Evolutionary conservation across 768 basidiomycete species (phyloP).

Genomic region (Chalciporus chontae): DNA sequence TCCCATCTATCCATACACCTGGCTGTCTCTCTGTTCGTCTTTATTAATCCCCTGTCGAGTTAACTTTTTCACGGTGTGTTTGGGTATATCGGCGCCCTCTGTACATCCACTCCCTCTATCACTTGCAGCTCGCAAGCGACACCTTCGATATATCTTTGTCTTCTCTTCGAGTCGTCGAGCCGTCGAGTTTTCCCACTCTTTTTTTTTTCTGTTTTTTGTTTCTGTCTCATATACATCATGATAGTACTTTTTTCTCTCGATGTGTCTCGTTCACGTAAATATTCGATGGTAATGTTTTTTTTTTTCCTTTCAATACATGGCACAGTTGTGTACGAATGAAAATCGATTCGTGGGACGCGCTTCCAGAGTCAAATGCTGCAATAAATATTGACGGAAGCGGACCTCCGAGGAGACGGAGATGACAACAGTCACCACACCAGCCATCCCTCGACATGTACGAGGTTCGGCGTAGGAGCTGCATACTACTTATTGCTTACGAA

Average conservation of each 20-base stretch:
- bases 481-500: too few species aligned
- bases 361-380: too few species aligned
- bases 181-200: not conserved
- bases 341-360: not conserved
- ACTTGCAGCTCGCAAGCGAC: conserved; percentile 6
- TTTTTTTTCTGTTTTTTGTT: not conserved
- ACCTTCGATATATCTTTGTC: conserved; percentile 14
- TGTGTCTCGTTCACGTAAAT: not conserved
- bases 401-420: too few species aligned
- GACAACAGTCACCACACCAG: too few species aligned
- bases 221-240: not conserved
- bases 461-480: too few species aligned
- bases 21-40: conserved; percentile 10
- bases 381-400: too few species aligned
- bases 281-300: not conserved
- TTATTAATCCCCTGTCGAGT: conserved; percentile 8
- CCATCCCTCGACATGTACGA: too few species aligned
- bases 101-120: conserved; percentile 7
- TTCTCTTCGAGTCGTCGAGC: conserved; percentile 17
- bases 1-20: not conserved
- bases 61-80: conserved; percentile 14
- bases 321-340: not conserved
- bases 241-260: not conserved
- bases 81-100: conserved; percentile 16
- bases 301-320: not conserved